Base-by-base conservation (phyloP, 371 early-diverging fungal species). In the Zychaea mexicana region DNA sequence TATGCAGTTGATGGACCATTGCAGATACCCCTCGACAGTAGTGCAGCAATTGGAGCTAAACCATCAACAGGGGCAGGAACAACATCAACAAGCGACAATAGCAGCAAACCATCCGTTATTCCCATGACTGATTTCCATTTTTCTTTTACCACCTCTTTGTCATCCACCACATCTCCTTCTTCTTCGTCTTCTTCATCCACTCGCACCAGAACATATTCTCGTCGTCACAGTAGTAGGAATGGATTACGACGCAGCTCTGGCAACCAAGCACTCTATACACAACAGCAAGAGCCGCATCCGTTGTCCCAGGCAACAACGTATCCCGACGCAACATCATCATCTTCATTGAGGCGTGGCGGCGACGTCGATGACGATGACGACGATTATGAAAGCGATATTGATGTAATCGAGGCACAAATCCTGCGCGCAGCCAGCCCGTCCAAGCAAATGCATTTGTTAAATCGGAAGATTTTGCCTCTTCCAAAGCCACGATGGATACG, bases 401-500 rank as follows among this genome's bases (percentile, higher is more conserved):
- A 38, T 30, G 24, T 49, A 4, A 49, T 49, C 24, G 49, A 49
- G n/a, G 49, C 49, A 24, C 49, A 49, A 49, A 19, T 49, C 0
- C 13, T 49, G 6, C 49, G 49, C 5, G 13, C 1, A 19, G 24
- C 22, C 22, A 49, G 49, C n/a, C 49, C 49, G n/a, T 49, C 49
- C 5, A 19, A 49, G 4, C 33, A 26, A 27, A 55, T 19, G 42
- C 36, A 53, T 21, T 24, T 66, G 21, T 61, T 56, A 28, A 59
- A 66, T 57, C 66, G 66, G 56, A 66, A 66, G 28, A 66, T 66
- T 9, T 54, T 66, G 27, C 66, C 66, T 15, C 22, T 66, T 24
- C 66, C 66, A 12, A 66, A 54, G 36, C 61, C 66, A 24, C 61
- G 66, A 33, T 66, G 66, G 66, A 61, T 46, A 57, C 61, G 66